Evolutionary conservation across 805 yeast species (phyloP), one percentile per base, ranked within the genome.

Genomic region (Barnettozyma pratensis): DNA sequence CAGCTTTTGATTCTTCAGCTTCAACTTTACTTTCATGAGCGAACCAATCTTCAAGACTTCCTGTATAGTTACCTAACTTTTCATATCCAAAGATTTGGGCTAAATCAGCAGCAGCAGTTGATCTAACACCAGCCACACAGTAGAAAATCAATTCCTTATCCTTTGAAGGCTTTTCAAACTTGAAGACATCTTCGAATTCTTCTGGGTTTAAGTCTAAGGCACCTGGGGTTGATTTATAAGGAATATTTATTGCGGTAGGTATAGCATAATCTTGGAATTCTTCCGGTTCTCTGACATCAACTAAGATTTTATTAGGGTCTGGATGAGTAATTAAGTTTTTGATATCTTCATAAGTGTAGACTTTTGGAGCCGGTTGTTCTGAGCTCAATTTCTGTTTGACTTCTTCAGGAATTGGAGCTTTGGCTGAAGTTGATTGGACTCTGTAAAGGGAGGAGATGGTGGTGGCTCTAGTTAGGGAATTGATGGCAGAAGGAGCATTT

Each of bases 241-340:
- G 98, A 49, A 92, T 77, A 63, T 94, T 94, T 48, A 91, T 67
- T 6, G 98, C 84, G 11, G 80, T 77, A 30, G 97, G 97, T 57
- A 92, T 85, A 62, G 78, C 81, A 39, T 96, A 96, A 37, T 69
- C 70, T 28, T 58, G 52, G 60, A 70, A 75, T 69, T 92, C 99
- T 28, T 73, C 76, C 6, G 97, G 97, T 71, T 92, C 98, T 64
- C 99, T 81, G 25, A 88, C 97, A 63, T 92, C 99, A 27, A 92
- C 82, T 37, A 92, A 68, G 39, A 88, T 73, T 36, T 76, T 68
- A 12, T 71, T 69, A 12, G 79, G 73, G 47, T 70, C 72, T 5
- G 81, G 79, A 41, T 67, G 52, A 8, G 65, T 50, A 19, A 73
- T 66, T 25, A 83, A 63, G 9, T 66, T 61, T 56, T 75, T 73